Base-by-base conservation (phyloP, 2,329 filamentous ascomycete species). In the Chalaropsis ovoidea region DNA sequence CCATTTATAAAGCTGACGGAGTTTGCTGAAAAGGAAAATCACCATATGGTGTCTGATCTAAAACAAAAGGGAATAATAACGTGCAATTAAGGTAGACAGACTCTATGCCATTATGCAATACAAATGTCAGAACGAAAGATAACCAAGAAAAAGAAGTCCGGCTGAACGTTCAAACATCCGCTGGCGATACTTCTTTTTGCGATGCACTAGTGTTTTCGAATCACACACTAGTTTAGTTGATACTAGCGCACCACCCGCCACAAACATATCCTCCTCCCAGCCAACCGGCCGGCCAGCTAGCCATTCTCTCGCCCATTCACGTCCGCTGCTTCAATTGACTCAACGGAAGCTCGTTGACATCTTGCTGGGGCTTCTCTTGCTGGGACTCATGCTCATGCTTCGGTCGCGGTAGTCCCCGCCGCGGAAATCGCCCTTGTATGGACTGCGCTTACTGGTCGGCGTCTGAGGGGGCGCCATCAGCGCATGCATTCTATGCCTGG, bases 331-430 rank as follows among this genome's bases (percentile, higher is more conserved):
- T 2, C 19, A 15, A 8, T 27, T 43, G 22, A 11, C 3, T 62
- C 47, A 65, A 22, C 64, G 58, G 39, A 54, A 65, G 43, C 56
- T 52, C 22, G 27, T 35, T 11, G 31, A 42, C 31, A 65, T 31
- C 47, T 65, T 65, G 8, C 41, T 64, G 5, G 61, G 63, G n/a
- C 63, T 65, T 45, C 66, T 62, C 54, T 67, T 67, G 47, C 66
- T 67, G 19, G 66, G 66, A 43, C 63, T 67, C 43, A 63, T 52
- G 43, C 66, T 67, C 43, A 63, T 60, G 41, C 66, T 67, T 19
- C 63, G 24, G 24, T 67, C 66, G 6, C 66, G 58, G 45, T 65
- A 65, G 15, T 67, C 24, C 10, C 19, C 63, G 31, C 41, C 52
- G 41, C 63, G 58, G 47, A 65, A 65, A 19, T 63, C 61, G 13